A percentile compares a stretch with the other conserved stretches of the same genome.
phyloP scores from a whole-genome alignment of 139 green algal species.

The Picochlorum sp. region DNA sequence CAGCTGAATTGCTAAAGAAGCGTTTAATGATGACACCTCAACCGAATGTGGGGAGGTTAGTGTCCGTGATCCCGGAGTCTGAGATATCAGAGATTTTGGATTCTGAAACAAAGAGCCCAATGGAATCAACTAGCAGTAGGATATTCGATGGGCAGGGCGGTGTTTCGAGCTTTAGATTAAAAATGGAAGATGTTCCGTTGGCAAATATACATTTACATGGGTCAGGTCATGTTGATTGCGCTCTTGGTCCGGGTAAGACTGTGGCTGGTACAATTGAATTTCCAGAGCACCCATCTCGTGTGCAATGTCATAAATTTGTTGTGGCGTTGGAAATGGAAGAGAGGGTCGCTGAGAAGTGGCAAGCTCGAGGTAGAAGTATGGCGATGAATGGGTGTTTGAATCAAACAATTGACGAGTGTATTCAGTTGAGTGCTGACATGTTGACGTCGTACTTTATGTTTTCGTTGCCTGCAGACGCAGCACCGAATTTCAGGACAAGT shows the following conservation, averaged over 20 bases:
- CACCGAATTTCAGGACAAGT: not conserved
- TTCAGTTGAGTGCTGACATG: not conserved
- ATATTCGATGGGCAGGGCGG: not conserved
- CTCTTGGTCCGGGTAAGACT: not conserved
- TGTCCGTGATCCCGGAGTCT: not conserved
- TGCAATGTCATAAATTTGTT: not conserved
- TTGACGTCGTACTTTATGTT: conserved; percentile 1
- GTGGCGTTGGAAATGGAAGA: conserved; percentile 1
- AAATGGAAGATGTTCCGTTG: not conserved
- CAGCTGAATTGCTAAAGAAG: not conserved
- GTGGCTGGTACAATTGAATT: conserved; percentile 1
- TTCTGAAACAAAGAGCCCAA: too few species aligned
- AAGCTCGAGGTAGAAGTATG: not conserved
- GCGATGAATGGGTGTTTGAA: not conserved
- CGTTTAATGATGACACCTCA: not conserved
- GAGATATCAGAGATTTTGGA: not conserved
- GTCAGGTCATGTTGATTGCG: not conserved
- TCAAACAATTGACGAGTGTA: not conserved
- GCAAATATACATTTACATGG: not conserved
- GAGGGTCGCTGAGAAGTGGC: not conserved
- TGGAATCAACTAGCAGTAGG: too few species aligned
- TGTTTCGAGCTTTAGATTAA: not conserved
- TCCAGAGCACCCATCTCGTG: not conserved
- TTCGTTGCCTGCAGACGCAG: not conserved
- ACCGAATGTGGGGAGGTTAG: not conserved